These are phyloP conservation scores for Gonium pectorale DNA, from an alignment of 139 green algal species.

Conservation along the genomic window DNA sequence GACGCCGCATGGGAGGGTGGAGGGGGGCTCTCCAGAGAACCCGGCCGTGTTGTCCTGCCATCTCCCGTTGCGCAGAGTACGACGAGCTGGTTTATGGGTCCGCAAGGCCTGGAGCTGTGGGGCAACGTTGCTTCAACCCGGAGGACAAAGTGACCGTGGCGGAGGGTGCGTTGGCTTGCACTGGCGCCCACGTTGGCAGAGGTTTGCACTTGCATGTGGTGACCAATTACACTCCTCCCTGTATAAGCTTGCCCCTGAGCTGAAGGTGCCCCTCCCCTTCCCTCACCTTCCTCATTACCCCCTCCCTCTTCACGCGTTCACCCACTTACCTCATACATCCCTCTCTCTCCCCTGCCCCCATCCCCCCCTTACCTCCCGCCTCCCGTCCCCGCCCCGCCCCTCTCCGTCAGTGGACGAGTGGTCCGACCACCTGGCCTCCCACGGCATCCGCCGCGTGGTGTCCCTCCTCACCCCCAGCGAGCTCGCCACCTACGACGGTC, in stretches of 20 bases:
- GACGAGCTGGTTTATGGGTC: constrained; percentile 31
- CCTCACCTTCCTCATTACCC: no score
- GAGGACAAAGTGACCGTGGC: constrained; percentile 33
- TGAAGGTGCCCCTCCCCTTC: not conserved
- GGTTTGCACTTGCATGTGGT: no score
- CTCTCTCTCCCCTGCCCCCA: no score
- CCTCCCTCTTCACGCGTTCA: no score
- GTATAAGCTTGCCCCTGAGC: no score
- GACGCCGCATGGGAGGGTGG: not conserved
- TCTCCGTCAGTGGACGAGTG: constrained; percentile 18
- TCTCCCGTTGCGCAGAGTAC: not conserved
- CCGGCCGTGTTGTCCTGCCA: not conserved
- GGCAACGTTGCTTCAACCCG: constrained; percentile 35
- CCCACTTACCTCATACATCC: no score
- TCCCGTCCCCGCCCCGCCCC: not conserved
- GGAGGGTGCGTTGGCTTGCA: not conserved
- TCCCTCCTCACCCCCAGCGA: constrained; percentile 23
- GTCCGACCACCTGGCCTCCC: constrained; percentile 1
- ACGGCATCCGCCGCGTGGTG: constrained; percentile 19
- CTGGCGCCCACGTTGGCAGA: no score
- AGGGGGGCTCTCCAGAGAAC: not conserved
- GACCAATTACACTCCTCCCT: no score
- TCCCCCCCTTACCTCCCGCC: not conserved
- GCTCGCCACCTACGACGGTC: constrained; percentile 7
- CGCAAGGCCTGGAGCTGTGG: constrained; percentile 18